These are phyloP conservation scores for Solanum appendiculatum DNA, from an alignment of 257 asterid species.

Conservation along the genomic window DNA sequence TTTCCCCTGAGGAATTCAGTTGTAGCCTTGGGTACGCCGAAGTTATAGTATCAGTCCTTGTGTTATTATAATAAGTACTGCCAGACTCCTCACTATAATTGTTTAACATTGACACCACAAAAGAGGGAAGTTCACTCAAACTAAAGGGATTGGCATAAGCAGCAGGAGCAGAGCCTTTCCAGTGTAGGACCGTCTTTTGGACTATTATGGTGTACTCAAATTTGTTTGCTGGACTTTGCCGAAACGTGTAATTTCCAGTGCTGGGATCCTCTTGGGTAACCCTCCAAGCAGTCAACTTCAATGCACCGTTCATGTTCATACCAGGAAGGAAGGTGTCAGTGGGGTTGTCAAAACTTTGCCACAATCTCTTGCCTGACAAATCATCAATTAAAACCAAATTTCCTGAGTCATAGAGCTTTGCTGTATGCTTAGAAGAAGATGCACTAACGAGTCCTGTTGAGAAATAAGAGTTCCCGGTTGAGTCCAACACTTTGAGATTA, in stretches of 20 bases:
- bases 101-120: neutral
- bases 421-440: neutral
- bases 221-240: neutral
- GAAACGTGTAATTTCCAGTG: constrained; percentile 7
- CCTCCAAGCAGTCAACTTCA: constrained; percentile 17
- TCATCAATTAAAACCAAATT: constrained; percentile 19
- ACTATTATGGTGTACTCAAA: neutral
- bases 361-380: neutral
- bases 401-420: constrained; percentile 22
- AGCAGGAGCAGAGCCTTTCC: constrained; percentile 10
- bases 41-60: neutral
- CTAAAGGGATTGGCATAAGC: neutral
- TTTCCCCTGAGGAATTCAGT: constrained; percentile 10
- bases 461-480: neutral
- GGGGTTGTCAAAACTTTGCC: constrained; percentile 28
- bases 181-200: neutral
- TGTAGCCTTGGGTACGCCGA: neutral
- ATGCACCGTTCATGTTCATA: constrained; percentile 9
- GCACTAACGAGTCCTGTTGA: neutral
- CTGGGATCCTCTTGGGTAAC: constrained; percentile 1
- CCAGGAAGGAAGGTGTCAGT: constrained; percentile 30
- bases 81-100: neutral
- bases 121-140: neutral
- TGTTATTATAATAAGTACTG: neutral
- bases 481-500: constrained; percentile 5